A percentile compares a stretch with the other conserved stretches of the same genome.
phyloP scores from a whole-genome alignment of 805 yeast genomes.

The Wickerhamomyces bovis region DNA sequence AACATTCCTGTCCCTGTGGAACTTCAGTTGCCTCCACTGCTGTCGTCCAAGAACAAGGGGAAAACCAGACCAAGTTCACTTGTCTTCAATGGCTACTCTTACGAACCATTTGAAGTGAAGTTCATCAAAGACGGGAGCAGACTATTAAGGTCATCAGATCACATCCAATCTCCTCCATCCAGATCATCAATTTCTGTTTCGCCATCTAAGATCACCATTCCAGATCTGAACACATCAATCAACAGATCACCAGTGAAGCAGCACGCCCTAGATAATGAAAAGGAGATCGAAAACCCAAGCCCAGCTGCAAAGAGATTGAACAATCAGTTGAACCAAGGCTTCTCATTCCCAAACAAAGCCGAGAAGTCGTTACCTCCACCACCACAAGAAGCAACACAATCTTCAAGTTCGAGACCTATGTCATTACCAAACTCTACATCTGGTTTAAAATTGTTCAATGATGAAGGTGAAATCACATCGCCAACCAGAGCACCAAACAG shows the following conservation, averaged over 20 bases:
- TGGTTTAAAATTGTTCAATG: slow-evolving; percentile 5
- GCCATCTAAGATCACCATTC: slow-evolving; percentile 8
- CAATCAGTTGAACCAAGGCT: slow-evolving; percentile 19
- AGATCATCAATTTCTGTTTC: background rate
- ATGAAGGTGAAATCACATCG: slow-evolving; percentile 1
- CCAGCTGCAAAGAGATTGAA: slow-evolving; percentile 19
- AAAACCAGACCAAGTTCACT: slow-evolving; percentile 24
- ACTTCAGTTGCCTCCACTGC: slow-evolving; percentile 30
- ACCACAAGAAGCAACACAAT: background rate
- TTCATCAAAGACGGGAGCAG: slow-evolving; percentile 3
- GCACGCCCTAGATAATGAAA: slow-evolving; percentile 17
- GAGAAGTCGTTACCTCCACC: slow-evolving; percentile 2
- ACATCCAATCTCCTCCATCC: background rate
- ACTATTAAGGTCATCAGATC: background rate
- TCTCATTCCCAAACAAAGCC: slow-evolving; percentile 19
- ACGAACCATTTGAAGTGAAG: slow-evolving; percentile 22
- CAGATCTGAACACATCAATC: slow-evolving; percentile 5
- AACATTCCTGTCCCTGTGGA: slow-evolving; percentile 33
- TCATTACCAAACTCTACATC: slow-evolving; percentile 5
- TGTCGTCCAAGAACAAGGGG: slow-evolving; percentile 29
- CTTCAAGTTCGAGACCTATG: slow-evolving; percentile 3
- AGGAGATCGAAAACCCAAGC: slow-evolving; percentile 23
- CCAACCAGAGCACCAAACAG: slow-evolving; percentile 1
- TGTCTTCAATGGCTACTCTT: slow-evolving; percentile 32
- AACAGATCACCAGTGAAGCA: background rate